Evolutionary conservation across 2,329 filamentous ascomycete genomes (phyloP).

Genomic region (Dryadomyces quercus-mongolicae): DNA sequence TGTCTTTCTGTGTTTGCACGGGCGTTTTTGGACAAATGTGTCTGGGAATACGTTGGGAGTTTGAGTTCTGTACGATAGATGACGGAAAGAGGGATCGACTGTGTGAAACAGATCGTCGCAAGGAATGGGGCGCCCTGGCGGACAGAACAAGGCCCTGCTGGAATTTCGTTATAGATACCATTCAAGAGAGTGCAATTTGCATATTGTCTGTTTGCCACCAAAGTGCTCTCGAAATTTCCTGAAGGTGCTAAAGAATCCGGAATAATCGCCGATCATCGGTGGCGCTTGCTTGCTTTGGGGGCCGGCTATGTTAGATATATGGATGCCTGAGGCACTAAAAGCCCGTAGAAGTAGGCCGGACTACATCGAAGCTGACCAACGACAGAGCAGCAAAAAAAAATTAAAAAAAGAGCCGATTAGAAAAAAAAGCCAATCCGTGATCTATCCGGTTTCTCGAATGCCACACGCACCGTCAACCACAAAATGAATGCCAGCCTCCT

Average conservation of each 20-base stretch:
- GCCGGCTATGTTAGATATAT: no score
- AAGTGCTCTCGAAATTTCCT: neutral
- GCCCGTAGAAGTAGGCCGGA: neutral
- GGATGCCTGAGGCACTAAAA: slow-evolving; percentile 3
- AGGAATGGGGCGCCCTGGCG: no score
- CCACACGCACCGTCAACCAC: neutral
- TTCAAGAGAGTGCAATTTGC: neutral
- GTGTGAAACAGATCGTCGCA: no score
- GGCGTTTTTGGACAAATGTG: neutral
- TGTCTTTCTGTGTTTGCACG: neutral
- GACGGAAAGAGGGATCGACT: no score
- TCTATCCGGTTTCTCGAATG: neutral
- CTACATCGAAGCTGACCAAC: neutral
- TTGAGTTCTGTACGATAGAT: neutral
- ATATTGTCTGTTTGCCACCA: neutral
- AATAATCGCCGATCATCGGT: no score
- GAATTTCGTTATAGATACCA: neutral
- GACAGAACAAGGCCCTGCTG: no score
- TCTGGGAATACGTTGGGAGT: neutral
- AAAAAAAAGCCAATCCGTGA: slow-evolving; percentile 1
- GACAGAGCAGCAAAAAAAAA: slow-evolving; percentile 2
- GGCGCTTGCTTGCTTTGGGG: no score
- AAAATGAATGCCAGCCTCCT: slow-evolving; percentile 22
- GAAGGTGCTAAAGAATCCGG: neutral
- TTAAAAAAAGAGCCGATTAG: neutral